A percentile compares a stretch with the other conserved stretches of the same genome.
Conservation (phyloP, 1,284 basidiomycete genomes). For the Malassezia japonica region DNA sequence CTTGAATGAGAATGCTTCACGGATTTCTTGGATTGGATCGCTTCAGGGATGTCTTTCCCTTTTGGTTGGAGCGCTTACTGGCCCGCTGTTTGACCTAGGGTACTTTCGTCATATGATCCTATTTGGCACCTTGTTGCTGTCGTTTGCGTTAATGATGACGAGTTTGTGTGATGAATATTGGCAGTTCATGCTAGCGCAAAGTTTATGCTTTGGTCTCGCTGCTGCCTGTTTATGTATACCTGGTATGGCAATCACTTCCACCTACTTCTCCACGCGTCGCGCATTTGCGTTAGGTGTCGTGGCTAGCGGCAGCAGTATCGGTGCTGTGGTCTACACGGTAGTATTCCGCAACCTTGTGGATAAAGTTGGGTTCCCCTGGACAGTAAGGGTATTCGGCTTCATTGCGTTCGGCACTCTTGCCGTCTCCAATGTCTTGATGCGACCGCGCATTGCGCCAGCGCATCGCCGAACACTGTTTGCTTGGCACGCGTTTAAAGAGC, state of each 20-base stretch:
- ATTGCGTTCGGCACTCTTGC: conserved; percentile 21
- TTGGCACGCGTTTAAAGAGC: conserved; percentile 11
- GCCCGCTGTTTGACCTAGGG: conserved; percentile 25
- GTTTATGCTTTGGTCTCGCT: conserved; percentile 24
- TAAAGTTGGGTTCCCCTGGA: conserved; percentile 29
- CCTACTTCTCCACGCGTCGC: conserved; percentile 22
- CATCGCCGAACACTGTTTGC: background rate
- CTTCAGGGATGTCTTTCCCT: conserved; percentile 28
- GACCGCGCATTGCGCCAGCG: background rate
- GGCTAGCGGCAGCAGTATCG: conserved; percentile 26
- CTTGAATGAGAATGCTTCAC: background rate
- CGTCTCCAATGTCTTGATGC: conserved; percentile 11
- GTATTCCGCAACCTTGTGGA: conserved; percentile 19
- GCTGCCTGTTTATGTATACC: conserved; percentile 21
- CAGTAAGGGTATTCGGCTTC: conserved; percentile 29
- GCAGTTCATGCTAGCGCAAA: conserved; percentile 33
- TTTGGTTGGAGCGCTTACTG: conserved; percentile 15
- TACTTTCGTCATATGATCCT: conserved; percentile 9
- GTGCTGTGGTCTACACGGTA: conserved; percentile 35
- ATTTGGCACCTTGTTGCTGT: conserved; percentile 19
- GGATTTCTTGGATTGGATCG: conserved; percentile 31
- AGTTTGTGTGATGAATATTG: conserved; percentile 30
- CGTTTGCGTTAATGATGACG: conserved; percentile 31
- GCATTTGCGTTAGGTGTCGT: conserved; percentile 25
- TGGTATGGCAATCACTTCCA: conserved; percentile 20